phyloP scores from a whole-genome alignment of 2,329 filamentous ascomycete genomes.

The Cercospora beticola region DNA sequence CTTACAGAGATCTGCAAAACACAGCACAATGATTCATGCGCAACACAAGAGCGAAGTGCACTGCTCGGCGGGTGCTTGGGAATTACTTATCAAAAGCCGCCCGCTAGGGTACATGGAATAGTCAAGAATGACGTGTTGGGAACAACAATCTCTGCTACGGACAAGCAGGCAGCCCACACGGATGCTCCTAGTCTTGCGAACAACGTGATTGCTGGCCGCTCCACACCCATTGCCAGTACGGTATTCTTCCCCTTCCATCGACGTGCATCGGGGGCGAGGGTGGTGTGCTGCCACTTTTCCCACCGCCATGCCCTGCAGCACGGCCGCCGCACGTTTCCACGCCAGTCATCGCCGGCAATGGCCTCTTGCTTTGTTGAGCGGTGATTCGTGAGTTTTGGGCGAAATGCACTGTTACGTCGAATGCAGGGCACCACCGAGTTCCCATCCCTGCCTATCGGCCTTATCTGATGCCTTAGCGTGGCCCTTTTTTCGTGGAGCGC shows the following conservation, averaged over 20 bases:
- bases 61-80: background rate
- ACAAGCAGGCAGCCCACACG: background rate
- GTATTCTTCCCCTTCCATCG: background rate
- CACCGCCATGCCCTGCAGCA: background rate
- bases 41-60: background rate
- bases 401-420: slow-evolving; percentile 6
- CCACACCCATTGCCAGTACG: background rate
- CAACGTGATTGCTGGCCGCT: background rate
- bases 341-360: background rate
- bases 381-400: background rate
- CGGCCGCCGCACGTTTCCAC: background rate
- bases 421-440: background rate
- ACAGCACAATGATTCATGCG: background rate
- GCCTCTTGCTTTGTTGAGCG: background rate
- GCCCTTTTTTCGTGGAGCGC: background rate
- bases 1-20: background rate
- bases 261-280: background rate
- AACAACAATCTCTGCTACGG: slow-evolving; percentile 1
- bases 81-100: slow-evolving; percentile 10
- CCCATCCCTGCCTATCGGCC: slow-evolving; percentile 1
- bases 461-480: background rate
- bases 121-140: background rate
- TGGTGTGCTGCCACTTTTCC: background rate
- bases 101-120: background rate
- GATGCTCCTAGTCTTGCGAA: background rate